A percentile compares a stretch with the other conserved stretches of the same genome.
These are phyloP conservation scores for Penicillium hesseltinei DNA, from an alignment of 2,329 filamentous ascomycete species.

Conservation along the genomic window DNA sequence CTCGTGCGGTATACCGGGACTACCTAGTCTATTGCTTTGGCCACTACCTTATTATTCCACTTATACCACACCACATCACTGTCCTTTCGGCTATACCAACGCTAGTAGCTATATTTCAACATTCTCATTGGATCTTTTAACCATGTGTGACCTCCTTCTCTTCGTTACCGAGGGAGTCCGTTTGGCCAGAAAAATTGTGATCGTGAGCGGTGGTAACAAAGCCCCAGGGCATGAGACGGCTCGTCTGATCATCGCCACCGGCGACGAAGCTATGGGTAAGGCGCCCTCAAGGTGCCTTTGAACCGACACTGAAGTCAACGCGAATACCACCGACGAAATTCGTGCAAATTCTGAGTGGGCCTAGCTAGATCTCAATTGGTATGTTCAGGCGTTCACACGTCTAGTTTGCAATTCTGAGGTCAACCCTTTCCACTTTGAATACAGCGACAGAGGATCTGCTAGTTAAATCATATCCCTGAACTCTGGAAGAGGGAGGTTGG, in stretches of 20 bases:
- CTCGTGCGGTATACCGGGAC: neutral
- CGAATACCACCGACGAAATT: too few species aligned
- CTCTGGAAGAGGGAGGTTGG: neutral
- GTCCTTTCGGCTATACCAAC: neutral
- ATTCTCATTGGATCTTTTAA: neutral
- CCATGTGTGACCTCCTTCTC: neutral
- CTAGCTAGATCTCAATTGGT: neutral
- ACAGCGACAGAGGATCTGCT: neutral
- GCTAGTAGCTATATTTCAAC: neutral
- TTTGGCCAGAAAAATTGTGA: constrained; percentile 29
- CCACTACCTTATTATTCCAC: neutral
- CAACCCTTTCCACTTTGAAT: neutral
- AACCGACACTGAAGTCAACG: constrained; percentile 41
- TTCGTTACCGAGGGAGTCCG: neutral
- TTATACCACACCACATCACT: neutral
- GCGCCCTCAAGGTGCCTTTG: constrained; percentile 24
- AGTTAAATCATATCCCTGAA: neutral
- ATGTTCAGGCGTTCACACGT: neutral
- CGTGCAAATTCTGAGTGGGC: neutral
- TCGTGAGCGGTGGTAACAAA: neutral
- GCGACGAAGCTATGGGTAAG: neutral
- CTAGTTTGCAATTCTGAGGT: neutral
- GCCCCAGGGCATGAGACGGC: neutral
- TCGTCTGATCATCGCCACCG: neutral
- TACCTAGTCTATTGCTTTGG: neutral